Base-by-base conservation (phyloP, 1,284 basidiomycete species). In the Apiotrichum sp. region DNA sequence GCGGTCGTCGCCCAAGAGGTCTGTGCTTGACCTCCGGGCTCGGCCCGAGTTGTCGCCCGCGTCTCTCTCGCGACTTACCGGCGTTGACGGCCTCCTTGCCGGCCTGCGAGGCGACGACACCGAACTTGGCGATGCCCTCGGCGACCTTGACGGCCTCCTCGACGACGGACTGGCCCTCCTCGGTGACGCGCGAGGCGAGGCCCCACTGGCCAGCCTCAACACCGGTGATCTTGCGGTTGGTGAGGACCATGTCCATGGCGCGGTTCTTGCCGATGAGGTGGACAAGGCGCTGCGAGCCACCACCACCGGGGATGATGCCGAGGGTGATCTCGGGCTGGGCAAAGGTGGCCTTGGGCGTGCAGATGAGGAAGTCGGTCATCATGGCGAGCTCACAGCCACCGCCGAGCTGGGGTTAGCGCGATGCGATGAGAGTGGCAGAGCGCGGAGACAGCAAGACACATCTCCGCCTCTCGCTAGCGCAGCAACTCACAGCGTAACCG, bases 321-420 rank as follows among this genome's bases (percentile, higher is more conserved):
- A 98, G 82, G 73, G 92, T 95, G 78, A 98, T 95, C 74, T 98
- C 96, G 36, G 96, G 95, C 74, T 98, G 96, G 39, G 92, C 93
- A 68, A 98, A 97, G 64, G 85, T 86, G 38, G 96, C 95, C 22
- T 84, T 90, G 5, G 91, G 88, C 6, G 93, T 88, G n/a, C 89
- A 92, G 59, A 98, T 84, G 70, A 98, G 87, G 75, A 98, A 93
- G 78, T 98, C 96, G 75, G 90, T 79, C 75, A 93, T 90, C 72
- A 98, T 84, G 10, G 95, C 93, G 49, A 98, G 84, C 74, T 98
- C 95, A 69, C 93, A 95, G 51, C 95, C 95, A 49, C 95, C 95
- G 11, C 95, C 95, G 61, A 98, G 87, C 90, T 83, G 50, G 14
- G 32, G 10, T 22, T 22, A 22, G 22, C 22, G 22, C 22, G 22